These are phyloP conservation scores for Penicillium chermesinum DNA, from an alignment of 495 filamentous ascomycete genomes.

Conservation along the genomic window DNA sequence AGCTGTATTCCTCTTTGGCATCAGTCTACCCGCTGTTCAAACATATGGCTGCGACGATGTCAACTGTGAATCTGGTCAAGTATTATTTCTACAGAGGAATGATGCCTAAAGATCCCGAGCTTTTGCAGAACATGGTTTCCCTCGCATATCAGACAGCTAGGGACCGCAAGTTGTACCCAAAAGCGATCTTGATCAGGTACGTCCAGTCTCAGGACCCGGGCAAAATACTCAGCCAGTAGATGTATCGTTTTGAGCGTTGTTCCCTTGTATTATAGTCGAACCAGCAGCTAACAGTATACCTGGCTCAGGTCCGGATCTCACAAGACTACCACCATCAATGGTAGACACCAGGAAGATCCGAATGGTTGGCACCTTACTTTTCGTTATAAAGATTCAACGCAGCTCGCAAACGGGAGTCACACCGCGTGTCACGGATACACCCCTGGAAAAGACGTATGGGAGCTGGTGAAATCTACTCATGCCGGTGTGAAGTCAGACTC, in stretches of 20 bases:
- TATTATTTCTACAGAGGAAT: slow-evolving; percentile 13
- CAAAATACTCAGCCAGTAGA: no score
- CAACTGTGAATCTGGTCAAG: slow-evolving; percentile 13
- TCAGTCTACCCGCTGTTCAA: no score
- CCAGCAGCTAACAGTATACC: no score
- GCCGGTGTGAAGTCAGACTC: slow-evolving; percentile 1
- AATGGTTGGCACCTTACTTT: not conserved
- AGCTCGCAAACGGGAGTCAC: not conserved
- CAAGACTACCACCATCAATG: no score
- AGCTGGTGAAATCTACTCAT: slow-evolving; percentile 2
- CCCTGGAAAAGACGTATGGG: not conserved
- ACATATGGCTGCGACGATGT: slow-evolving; percentile 8
- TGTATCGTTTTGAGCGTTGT: no score
- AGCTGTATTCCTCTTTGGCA: no score
- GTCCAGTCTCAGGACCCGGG: not conserved
- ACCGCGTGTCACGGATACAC: not conserved
- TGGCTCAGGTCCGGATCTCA: no score
- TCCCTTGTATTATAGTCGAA: no score
- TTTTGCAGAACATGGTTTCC: slow-evolving; percentile 1
- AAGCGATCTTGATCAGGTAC: slow-evolving; percentile 1
- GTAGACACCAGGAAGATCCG: not conserved
- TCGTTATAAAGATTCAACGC: not conserved
- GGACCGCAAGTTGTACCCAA: slow-evolving; percentile 1
- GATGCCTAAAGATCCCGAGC: slow-evolving; percentile 4
- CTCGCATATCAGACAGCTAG: slow-evolving; percentile 6